phyloP scores from a whole-genome alignment of 768 basidiomycete genomes.

The Suillus sp. region DNA sequence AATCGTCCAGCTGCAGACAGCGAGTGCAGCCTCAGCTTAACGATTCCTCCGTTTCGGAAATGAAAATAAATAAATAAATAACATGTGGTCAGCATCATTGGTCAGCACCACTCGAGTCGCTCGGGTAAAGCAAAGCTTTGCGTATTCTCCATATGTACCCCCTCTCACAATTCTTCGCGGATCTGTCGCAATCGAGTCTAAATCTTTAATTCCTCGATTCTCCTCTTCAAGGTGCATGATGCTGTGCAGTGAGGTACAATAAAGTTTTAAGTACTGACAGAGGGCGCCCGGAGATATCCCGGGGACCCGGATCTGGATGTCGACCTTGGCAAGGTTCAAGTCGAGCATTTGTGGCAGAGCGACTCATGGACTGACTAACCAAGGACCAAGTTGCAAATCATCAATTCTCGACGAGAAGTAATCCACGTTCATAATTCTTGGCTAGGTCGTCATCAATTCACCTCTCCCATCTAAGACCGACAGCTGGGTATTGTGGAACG shows the following conservation, averaged over 20 bases:
- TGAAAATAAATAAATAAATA: constrained; percentile 4
- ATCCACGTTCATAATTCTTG: neutral
- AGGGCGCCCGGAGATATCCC: neutral
- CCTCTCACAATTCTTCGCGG: no score
- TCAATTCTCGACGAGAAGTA: neutral
- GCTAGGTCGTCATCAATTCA: neutral
- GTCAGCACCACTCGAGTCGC: no score
- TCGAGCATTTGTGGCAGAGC: no score
- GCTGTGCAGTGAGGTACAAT: neutral
- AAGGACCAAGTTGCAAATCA: neutral
- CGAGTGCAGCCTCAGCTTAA: neutral
- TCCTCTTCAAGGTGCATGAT: neutral
- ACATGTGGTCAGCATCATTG: neutral
- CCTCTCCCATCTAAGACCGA: neutral
- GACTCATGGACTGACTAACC: neutral
- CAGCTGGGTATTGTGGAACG: neutral
- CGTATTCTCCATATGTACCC: no score
- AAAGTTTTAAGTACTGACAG: neutral
- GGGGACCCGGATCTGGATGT: no score
- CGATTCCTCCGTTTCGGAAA: neutral
- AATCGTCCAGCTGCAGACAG: no score
- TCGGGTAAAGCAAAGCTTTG: no score
- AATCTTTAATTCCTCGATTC: neutral
- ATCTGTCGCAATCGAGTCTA: neutral
- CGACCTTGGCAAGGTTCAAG: no score